phyloP scores from a whole-genome alignment of 2,329 filamentous ascomycete species.

The Colletotrichum godetiae region DNA sequence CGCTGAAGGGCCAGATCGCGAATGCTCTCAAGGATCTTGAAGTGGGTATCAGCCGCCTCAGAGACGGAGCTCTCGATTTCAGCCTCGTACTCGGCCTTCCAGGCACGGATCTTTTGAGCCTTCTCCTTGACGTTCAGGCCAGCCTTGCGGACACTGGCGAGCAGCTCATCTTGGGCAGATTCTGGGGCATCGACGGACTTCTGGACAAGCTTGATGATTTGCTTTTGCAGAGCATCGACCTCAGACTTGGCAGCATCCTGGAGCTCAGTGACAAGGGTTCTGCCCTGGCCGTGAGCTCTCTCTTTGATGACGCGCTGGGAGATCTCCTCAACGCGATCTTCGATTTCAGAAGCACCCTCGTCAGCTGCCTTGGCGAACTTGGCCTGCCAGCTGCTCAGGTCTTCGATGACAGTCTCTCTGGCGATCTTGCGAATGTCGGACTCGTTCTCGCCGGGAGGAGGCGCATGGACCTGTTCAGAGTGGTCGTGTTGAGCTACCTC shows the following conservation, averaged over 20 bases:
- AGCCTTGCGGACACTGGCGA: slow-evolving; percentile 69
- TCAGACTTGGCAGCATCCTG: slow-evolving; percentile 74
- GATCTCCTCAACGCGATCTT: slow-evolving; percentile 73
- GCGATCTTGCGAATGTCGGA: slow-evolving; percentile 67
- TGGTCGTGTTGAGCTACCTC: slow-evolving; percentile 35
- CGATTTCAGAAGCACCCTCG: slow-evolving; percentile 81
- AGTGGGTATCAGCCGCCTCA: slow-evolving; percentile 80
- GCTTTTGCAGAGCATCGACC: slow-evolving; percentile 72
- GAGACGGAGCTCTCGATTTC: slow-evolving; percentile 77
- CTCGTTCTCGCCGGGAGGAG: slow-evolving; percentile 59
- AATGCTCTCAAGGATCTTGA: slow-evolving; percentile 85
- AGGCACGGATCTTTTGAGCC: slow-evolving; percentile 80
- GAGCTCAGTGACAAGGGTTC: slow-evolving; percentile 74
- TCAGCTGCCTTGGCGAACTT: slow-evolving; percentile 89
- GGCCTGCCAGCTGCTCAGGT: slow-evolving; percentile 86
- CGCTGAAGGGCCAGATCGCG: slow-evolving; percentile 88
- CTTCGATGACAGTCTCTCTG: slow-evolving; percentile 77
- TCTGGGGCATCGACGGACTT: slow-evolving; percentile 57
- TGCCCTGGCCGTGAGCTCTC: slow-evolving; percentile 74
- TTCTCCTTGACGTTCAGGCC: slow-evolving; percentile 80
- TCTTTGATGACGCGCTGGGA: slow-evolving; percentile 66
- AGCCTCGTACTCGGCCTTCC: slow-evolving; percentile 78
- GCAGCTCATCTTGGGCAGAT: slow-evolving; percentile 55
- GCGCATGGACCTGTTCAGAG: slow-evolving; percentile 52
- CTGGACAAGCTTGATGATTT: slow-evolving; percentile 73